These are phyloP conservation scores for Epichloe bromicola DNA, from an alignment of 2,329 filamentous ascomycete species.

Conservation along the genomic window DNA sequence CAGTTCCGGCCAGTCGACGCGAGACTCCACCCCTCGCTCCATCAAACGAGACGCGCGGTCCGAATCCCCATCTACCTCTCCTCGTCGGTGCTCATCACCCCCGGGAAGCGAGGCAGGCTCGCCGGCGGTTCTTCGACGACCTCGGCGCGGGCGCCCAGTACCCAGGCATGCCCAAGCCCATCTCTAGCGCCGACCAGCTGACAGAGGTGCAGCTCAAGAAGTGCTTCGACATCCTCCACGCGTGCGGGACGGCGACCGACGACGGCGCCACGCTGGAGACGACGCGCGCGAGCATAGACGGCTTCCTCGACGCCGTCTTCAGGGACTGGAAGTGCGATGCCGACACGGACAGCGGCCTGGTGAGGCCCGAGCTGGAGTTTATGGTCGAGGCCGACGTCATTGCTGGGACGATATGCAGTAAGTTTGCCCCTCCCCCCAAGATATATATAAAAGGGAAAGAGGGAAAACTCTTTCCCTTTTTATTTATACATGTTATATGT, in stretches of 20 bases:
- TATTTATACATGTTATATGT: too few relatives aligned
- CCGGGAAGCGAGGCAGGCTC: conserved; percentile 3
- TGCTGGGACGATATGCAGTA: conserved; percentile 18
- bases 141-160: conserved; percentile 11
- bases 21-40: neutral
- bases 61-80: conserved; percentile 10
- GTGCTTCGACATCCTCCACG: conserved; percentile 21
- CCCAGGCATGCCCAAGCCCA: conserved; percentile 9
- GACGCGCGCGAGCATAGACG: conserved; percentile 19
- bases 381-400: conserved; percentile 14
- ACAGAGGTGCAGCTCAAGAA: conserved; percentile 15
- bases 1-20: neutral
- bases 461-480: too few relatives aligned
- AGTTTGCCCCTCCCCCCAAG: conserved; percentile 2
- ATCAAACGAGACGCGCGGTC: neutral
- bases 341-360: neutral
- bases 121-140: conserved; percentile 12
- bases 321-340: conserved; percentile 13
- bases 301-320: conserved; percentile 19
- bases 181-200: conserved; percentile 15
- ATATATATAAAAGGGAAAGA: too few relatives aligned
- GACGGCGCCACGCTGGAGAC: conserved; percentile 9
- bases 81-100: neutral
- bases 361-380: conserved; percentile 17
- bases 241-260: conserved; percentile 17